phyloP scores from a whole-genome alignment of 345 rosid species.

The Arabis alpina region DNA sequence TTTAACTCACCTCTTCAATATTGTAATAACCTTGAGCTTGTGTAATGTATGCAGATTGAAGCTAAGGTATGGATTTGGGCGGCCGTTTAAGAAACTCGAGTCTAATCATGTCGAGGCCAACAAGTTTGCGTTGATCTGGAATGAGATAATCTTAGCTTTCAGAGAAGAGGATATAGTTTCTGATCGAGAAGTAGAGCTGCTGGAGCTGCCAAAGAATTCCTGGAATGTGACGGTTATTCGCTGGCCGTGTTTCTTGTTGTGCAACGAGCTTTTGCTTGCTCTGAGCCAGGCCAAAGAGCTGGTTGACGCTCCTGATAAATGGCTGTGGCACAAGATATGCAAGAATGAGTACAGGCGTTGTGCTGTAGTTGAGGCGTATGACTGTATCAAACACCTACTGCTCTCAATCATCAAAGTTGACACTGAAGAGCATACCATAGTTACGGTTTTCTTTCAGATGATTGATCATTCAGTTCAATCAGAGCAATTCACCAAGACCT shows the following conservation, averaged over 20 bases:
- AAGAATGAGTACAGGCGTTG: slow-evolving; percentile 94
- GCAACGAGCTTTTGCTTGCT: slow-evolving; percentile 96
- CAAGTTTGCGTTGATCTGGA: slow-evolving; percentile 95
- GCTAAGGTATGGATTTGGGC: slow-evolving; percentile 92
- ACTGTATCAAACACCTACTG: slow-evolving; percentile 73
- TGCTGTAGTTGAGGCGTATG: slow-evolving; percentile 90
- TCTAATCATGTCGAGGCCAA: slow-evolving; percentile 93
- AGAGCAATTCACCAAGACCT: slow-evolving; percentile 80
- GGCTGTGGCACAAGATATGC: slow-evolving; percentile 94
- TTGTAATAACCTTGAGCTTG: slow-evolving; percentile 32
- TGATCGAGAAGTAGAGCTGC: slow-evolving; percentile 82
- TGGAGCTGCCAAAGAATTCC: slow-evolving; percentile 88
- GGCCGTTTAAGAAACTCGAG: slow-evolving; percentile 90
- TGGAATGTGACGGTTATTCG: slow-evolving; percentile 91
- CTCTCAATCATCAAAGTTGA: slow-evolving; percentile 67
- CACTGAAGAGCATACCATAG: slow-evolving; percentile 82
- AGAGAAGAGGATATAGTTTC: slow-evolving; percentile 98
- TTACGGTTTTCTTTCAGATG: slow-evolving; percentile 81
- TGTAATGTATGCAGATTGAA: slow-evolving; percentile 62
- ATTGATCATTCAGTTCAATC: slow-evolving; percentile 67
- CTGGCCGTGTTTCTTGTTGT: slow-evolving; percentile 94
- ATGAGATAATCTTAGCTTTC: slow-evolving; percentile 80
- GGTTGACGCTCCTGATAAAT: slow-evolving; percentile 91
- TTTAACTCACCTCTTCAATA: not conserved
- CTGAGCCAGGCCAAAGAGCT: slow-evolving; percentile 93